phyloP scores from a whole-genome alignment of 176 grass and related monocot genomes.

The Thalia dealbata region DNA sequence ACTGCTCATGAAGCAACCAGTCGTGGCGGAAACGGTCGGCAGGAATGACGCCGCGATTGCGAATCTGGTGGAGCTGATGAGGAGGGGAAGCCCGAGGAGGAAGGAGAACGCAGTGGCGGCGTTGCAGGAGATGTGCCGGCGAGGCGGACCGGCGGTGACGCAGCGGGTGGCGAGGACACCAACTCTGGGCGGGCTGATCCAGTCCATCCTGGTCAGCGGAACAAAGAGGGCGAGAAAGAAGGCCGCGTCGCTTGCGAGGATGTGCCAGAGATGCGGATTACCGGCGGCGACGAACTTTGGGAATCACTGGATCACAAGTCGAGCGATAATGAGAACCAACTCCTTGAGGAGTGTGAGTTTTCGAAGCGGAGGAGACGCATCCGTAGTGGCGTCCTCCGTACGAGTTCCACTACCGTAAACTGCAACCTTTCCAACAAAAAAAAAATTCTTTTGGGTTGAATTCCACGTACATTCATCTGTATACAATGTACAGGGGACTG shows the following conservation, averaged over 20 bases:
- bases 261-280: slow-evolving; percentile 59
- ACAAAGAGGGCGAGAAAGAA: slow-evolving; percentile 93
- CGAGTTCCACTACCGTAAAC: too few species aligned
- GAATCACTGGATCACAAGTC: slow-evolving; percentile 27
- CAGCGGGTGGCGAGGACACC: slow-evolving; percentile 50
- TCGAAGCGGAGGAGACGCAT: slow-evolving; percentile 8
- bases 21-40: slow-evolving; percentile 48
- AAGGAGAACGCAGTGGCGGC: slow-evolving; percentile 98
- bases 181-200: slow-evolving; percentile 48
- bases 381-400: background rate
- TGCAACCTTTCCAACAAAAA: too few species aligned
- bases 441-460: too few species aligned
- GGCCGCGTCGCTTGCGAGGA: slow-evolving; percentile 54
- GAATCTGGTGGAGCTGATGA: slow-evolving; percentile 68
- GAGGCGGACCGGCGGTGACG: slow-evolving; percentile 38
- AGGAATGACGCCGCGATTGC: slow-evolving; percentile 47
- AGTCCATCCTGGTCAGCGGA: slow-evolving; percentile 51
- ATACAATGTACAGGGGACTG: too few species aligned
- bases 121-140: slow-evolving; percentile 79
- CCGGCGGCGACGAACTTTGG: slow-evolving; percentile 33
- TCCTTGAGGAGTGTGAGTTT: slow-evolving; percentile 12
- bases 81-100: slow-evolving; percentile 66
- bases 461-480: too few species aligned
- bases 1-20: slow-evolving; percentile 58
- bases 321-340: slow-evolving; percentile 34